phyloP scores from a whole-genome alignment of 768 basidiomycete species.

The Tylopilus cervinicoccineus region DNA sequence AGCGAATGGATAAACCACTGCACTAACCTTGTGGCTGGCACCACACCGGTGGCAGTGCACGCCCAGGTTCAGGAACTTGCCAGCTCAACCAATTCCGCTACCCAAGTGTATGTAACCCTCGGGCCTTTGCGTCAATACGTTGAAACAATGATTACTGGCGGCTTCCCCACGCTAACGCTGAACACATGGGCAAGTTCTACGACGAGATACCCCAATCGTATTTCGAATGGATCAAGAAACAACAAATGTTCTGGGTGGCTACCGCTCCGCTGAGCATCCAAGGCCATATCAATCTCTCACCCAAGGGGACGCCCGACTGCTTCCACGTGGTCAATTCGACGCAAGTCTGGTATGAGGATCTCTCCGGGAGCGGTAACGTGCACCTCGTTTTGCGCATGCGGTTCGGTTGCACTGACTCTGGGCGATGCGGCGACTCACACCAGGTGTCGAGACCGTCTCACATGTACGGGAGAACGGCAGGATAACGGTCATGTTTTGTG shows the following conservation, averaged over 20 bases:
- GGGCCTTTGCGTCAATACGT: too few species aligned
- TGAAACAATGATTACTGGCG: too few species aligned
- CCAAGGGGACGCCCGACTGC: conserved; percentile 61
- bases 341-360: conserved; percentile 70
- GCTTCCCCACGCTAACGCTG: too few species aligned
- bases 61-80: too few species aligned
- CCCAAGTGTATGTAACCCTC: too few species aligned
- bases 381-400: not conserved
- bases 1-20: too few species aligned
- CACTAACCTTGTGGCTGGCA: too few species aligned
- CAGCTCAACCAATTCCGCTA: too few species aligned
- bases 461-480: conserved; percentile 62
- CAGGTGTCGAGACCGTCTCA: conserved; percentile 59
- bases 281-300: conserved; percentile 65
- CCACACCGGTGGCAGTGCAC: too few species aligned
- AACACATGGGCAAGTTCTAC: conserved; percentile 46
- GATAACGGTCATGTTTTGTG: conserved; percentile 59
- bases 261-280: conserved; percentile 55
- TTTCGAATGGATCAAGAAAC: conserved; percentile 54
- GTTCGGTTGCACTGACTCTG: not conserved
- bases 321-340: conserved; percentile 56
- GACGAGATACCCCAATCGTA: conserved; percentile 54
- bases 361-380: conserved; percentile 58
- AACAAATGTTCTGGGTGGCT: conserved; percentile 71
- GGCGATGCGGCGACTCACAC: not conserved